phyloP scores from a whole-genome alignment of 1,284 basidiomycete species.

The Irpex sp. region DNA sequence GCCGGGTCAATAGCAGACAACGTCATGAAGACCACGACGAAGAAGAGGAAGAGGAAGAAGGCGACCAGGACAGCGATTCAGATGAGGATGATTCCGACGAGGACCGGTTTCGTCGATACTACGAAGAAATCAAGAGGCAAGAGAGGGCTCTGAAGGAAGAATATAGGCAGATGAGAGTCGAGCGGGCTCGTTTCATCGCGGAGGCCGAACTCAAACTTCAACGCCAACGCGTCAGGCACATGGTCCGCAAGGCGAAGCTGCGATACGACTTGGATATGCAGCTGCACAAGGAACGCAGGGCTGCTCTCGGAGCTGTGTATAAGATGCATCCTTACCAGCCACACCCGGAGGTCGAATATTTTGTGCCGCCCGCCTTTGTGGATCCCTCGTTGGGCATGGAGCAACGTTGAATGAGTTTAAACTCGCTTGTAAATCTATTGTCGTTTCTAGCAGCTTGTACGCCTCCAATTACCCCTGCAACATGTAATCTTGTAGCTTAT shows the following conservation, averaged over 20 bases:
- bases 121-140: neutral
- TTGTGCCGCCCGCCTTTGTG: neutral
- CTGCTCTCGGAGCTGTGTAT: neutral
- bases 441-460: too few species aligned
- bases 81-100: neutral
- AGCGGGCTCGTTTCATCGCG: neutral
- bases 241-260: neutral
- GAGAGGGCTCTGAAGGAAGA: neutral
- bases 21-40: neutral
- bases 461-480: too few species aligned
- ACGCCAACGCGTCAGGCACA: neutral
- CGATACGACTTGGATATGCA: neutral
- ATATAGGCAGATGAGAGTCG: neutral
- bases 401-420: too few species aligned
- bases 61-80: neutral
- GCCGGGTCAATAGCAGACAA: neutral
- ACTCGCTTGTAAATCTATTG: too few species aligned
- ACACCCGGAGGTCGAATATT: neutral
- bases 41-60: neutral
- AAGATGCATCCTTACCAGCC: neutral
- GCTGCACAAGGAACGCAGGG: neutral
- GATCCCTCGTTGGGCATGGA: neutral
- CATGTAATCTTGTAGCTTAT: too few species aligned
- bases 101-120: too few species aligned
- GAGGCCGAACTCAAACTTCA: neutral